A percentile compares a stretch with the other conserved stretches of the same genome.
phyloP scores from a whole-genome alignment of 2,329 filamentous ascomycete genomes.

The Fusarium verticillioides region DNA sequence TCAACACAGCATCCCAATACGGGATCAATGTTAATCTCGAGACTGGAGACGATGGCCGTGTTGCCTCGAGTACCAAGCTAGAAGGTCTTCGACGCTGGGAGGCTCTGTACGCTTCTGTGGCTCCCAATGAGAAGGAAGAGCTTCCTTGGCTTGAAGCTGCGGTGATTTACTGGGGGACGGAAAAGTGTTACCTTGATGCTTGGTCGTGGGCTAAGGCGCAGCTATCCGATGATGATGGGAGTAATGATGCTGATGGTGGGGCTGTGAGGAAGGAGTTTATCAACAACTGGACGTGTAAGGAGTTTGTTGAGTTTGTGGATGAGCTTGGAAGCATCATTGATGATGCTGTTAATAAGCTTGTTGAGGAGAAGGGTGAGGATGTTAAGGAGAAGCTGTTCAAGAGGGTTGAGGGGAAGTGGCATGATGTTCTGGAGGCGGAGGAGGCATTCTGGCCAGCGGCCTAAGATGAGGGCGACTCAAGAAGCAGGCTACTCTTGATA shows the following conservation, averaged over 20 bases:
- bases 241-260: slow-evolving; percentile 71
- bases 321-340: slow-evolving; percentile 66
- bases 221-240: slow-evolving; percentile 37
- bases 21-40: slow-evolving; percentile 61
- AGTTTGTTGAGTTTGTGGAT: slow-evolving; percentile 70
- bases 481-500: accelerated
- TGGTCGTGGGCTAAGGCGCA: slow-evolving; percentile 64
- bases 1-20: slow-evolving; percentile 70
- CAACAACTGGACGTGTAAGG: slow-evolving; percentile 72
- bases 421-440: slow-evolving; percentile 66
- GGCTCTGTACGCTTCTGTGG: slow-evolving; percentile 64
- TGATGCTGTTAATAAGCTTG: slow-evolving; percentile 56
- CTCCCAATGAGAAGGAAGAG: slow-evolving; percentile 54
- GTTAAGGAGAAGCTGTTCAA: slow-evolving; percentile 48
- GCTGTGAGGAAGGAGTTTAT: slow-evolving; percentile 73
- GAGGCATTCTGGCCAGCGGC: slow-evolving; percentile 66
- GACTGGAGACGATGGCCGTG: slow-evolving; percentile 32
- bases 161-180: slow-evolving; percentile 81
- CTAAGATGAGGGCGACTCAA: neutral
- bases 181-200: slow-evolving; percentile 70
- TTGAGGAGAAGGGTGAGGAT: slow-evolving; percentile 50
- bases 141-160: slow-evolving; percentile 72
- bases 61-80: slow-evolving; percentile 49
- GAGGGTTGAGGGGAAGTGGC: slow-evolving; percentile 58
- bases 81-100: slow-evolving; percentile 54